Conservation (phyloP, 352 stramenopile genomes). For the Plasmopara muralis region DNA sequence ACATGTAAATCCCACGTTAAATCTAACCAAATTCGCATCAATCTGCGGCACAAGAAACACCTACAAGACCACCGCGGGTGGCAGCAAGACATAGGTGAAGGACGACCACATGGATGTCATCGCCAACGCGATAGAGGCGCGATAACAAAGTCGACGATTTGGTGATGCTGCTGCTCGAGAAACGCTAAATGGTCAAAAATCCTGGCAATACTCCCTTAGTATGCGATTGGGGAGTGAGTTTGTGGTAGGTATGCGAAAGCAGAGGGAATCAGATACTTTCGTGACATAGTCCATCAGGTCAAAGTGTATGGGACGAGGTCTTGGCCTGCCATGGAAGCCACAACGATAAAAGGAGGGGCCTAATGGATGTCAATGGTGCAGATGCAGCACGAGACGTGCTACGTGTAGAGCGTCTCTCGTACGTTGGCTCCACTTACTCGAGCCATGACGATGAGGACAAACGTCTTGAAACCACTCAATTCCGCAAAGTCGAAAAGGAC, state of each 20-base stretch:
- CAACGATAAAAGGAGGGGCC: not conserved
- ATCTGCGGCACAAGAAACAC: constrained; percentile 9
- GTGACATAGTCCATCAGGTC: not conserved
- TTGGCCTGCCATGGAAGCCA: not conserved
- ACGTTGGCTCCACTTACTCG: constrained; percentile 7
- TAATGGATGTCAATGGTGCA: constrained; percentile 11
- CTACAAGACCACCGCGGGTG: constrained; percentile 71
- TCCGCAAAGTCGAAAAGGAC: constrained; percentile 12
- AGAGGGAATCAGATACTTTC: not conserved
- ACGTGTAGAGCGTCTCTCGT: constrained; percentile 22
- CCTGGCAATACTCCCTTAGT: not conserved
- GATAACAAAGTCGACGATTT: too few species aligned
- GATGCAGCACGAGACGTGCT: constrained; percentile 13
- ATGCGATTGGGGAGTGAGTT: not conserved
- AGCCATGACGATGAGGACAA: constrained; percentile 9
- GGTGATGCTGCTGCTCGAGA: not conserved
- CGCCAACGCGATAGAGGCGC: not conserved
- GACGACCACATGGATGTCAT: constrained; percentile 73
- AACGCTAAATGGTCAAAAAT: too few species aligned
- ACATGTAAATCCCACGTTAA: constrained; percentile 6
- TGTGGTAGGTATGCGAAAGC: not conserved
- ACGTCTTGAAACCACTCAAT: not conserved
- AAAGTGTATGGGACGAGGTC: constrained; percentile 15
- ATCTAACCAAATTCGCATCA: not conserved
- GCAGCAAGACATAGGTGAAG: constrained; percentile 72